Evolutionary conservation across 2,329 filamentous ascomycete genomes (phyloP), one percentile per base, ranked within the genome.

Genomic region (Bretziella fagacearum): DNA sequence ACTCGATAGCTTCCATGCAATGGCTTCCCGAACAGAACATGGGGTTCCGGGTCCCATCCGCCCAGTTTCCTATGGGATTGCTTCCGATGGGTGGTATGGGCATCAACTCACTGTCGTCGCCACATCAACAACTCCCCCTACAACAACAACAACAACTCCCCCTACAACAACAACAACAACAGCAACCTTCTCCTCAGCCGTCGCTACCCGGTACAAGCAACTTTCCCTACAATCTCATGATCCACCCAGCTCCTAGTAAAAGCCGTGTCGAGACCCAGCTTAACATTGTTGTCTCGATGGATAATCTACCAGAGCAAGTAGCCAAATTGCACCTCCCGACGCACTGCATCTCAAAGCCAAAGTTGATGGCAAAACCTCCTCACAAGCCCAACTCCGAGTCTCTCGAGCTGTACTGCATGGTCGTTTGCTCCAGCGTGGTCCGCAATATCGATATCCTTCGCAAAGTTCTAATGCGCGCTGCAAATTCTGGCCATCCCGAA

Each of bases 371-470:
- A 2, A 93, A 86, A 56, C 75, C 80, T 2, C 62, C 71, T 2
- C 73, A 79, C 2, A 70, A 75, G 30, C 74, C 73, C 27, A 71
- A 74, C 2, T 69, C 79, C 5, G 84, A 93, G 54, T 87, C 76
- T 48, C 69, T 89, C 25, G 86, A 89, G 63, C 66, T 93, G 40
- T 77, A 79, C 55, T 84, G 82, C 3, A 83, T 77, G 62, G 68
- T 96, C 2, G 86, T 96, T 8, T 95, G 89, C 61, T 89, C 86
- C 1, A 95, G 85, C 60, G 86, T 87, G 13, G 91, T 96, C 77
- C 75, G 81, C 54, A 79, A 84, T 53, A 70, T 71, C 6, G 72
- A 76, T 15, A 71, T 78, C 54, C 68, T 73, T 53, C 68, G 75
- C 52, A 77, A 74, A 52, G 89, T 87, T 3, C 65, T 87, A n/a